Base-by-base conservation (phyloP, 1,284 basidiomycete genomes). In the Inonotus hispidus region DNA sequence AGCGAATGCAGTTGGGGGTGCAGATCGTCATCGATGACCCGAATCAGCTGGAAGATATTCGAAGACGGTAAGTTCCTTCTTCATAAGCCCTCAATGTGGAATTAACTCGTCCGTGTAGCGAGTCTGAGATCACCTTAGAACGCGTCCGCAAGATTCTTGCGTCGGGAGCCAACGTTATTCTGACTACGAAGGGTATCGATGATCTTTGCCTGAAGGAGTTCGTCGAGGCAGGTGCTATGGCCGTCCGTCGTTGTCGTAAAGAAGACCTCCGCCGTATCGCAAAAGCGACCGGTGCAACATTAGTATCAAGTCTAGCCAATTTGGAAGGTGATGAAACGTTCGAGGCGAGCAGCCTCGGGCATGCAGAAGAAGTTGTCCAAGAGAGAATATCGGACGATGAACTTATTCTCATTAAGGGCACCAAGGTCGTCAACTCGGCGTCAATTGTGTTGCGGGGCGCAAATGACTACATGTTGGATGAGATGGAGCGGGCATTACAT, bases 371-470 rank as follows among this genome's bases (percentile, higher is more conserved):
- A 74, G 97, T 99, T 60, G 82, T 92, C 3, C 97, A 99, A 73
- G 95, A 98, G 77, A 85, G 96, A 64, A 93, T 99, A 72, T 90
- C 92, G n/a, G 97, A 99, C 70, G 97, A 99, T 74, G 97, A 99
- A 73, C 82, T 98, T 53, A 99, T 99, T 73, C 79, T 99, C 63
- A 82, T 99, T 77, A 98, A 97, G 77, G 97, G 97, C 4, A 98
- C 96, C 59, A 99, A 97, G 78, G 89, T 95, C 38, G 95, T 98
- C 72, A 95, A 79, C 77, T 95, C 94, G 21, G 82, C 92, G 25
- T 98, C 95, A 43, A 92, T 99, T 71, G 86, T 99, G 63, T 79
- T 99, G 64, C 86, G 97, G 62, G 97, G 97, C 60, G 97, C 97
- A 43, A 99, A 99, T 75, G 97, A 99, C 76, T 99, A 98, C 75